Percentiles rank a stretch among this genome's conserved stretches.
phyloP scores from a whole-genome alignment of 129 eudicot genomes.

The Glebionis coronaria region DNA sequence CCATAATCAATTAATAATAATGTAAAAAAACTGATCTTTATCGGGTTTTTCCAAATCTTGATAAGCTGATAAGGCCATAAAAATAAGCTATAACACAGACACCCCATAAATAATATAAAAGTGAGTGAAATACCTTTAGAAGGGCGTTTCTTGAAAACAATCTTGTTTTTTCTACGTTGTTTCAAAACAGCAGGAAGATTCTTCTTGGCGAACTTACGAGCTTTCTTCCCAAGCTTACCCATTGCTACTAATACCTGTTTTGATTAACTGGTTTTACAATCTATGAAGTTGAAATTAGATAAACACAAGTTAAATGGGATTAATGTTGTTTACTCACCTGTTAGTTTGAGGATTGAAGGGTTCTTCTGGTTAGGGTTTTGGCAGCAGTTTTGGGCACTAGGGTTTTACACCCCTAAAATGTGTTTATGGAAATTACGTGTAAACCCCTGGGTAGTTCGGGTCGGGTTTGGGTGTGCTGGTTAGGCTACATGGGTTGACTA shows the following conservation, averaged over 20 bases:
- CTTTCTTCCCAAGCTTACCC: conserved; percentile 97
- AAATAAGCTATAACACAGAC: too few species aligned
- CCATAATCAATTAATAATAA: too few species aligned
- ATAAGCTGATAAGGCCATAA: too few species aligned
- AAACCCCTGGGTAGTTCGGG: too few species aligned
- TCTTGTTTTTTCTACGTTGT: conserved; percentile 55
- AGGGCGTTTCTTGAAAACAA: conserved; percentile 49
- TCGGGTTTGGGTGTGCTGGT: too few species aligned
- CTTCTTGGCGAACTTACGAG: conserved; percentile 94
- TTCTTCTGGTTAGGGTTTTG: conserved; percentile 7
- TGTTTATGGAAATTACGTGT: not conserved
- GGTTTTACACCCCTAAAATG: conserved; percentile 24
- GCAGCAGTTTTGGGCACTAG: conserved; percentile 15
- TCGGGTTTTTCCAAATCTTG: too few species aligned
- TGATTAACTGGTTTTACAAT: conserved; percentile 3
- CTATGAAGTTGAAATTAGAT: not conserved
- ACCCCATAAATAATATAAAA: too few species aligned
- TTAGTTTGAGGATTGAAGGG: conserved; percentile 2
- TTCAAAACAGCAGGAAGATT: conserved; percentile 69
- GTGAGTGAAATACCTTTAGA: conserved; percentile 58
- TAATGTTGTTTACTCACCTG: conserved; percentile 12
- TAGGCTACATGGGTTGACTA: too few species aligned
- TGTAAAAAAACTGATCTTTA: too few species aligned
- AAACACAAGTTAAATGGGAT: not conserved
- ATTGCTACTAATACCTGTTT: conserved; percentile 18